Evolutionary conservation across 2,329 filamentous ascomycete genomes (phyloP), one percentile per base, ranked within the genome.

Genomic region (Cordyceps cicadae): DNA sequence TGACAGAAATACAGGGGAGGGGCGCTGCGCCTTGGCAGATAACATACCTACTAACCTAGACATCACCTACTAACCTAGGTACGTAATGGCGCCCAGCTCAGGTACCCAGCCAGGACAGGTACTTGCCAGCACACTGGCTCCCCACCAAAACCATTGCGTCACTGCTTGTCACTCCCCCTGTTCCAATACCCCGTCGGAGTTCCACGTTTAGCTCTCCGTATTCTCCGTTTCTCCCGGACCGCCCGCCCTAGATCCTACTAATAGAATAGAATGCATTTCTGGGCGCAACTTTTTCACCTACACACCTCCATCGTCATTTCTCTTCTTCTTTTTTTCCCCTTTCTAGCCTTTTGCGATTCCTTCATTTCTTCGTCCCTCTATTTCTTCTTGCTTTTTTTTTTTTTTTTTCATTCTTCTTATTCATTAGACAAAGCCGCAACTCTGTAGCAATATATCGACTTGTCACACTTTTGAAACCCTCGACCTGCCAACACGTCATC

Each of bases 131-230:
- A 17, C 9, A 32, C 43, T 37, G 34, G 54, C 54, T 54, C n/a
- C 39, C 54, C 50, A 17, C 54, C 12, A 15, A 41, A 24, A 32
- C 21, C 8, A 62, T 62, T 54, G 49, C 60, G 60, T 62, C 54
- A 62, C 60, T 62, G 48, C 52, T 56, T 61, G 46, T 60, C 52
- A 54, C 52, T 60, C 55, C 19, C 19, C n/a, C 32, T 46, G 9
- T 9, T 17, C 7, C 3, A 21, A 15, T 51, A 58, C 50, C n/a
- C n/a, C 57, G 49, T n/a, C 12, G 12, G 15, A 46, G n/a, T 46
- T 46, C 5, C 19, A 12, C 11, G 21, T 26, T 26, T n/a, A n/a
- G n/a, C n/a, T n/a, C n/a, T n/a, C n/a, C n/a, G n/a, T n/a, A n/a
- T 24, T 15, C 2, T 11, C 45, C 21, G 17, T 46, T 4, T 26